phyloP scores from a whole-genome alignment of 108 stramenopile species.

The Nannochloropsis gaditana region DNA sequence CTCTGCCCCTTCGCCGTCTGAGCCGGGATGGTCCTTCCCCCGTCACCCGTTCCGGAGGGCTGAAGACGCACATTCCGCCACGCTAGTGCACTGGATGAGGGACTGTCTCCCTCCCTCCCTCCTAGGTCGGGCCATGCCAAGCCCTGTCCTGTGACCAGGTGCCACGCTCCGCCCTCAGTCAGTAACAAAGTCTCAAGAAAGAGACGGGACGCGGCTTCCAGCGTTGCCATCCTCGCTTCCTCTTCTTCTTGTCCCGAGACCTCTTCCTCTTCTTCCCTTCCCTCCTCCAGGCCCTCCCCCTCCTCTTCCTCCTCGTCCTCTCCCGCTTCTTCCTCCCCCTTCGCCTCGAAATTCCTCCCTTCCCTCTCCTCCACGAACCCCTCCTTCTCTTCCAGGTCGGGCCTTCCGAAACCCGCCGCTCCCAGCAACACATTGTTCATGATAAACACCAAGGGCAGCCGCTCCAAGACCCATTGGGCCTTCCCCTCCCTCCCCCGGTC shows the following conservation, averaged over 20 bases:
- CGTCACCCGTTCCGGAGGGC: neutral
- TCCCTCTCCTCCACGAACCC: no score
- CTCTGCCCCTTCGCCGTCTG: neutral
- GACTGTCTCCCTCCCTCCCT: neutral
- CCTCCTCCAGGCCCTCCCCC: neutral
- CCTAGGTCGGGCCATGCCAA: neutral
- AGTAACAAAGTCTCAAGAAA: neutral
- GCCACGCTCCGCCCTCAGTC: neutral
- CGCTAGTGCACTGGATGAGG: neutral
- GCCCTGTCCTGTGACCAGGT: neutral
- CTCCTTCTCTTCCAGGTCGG: no score
- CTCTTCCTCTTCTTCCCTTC: neutral
- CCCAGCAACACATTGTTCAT: neutral
- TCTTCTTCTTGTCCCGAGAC: neutral
- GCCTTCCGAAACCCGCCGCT: neutral
- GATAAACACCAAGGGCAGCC: neutral
- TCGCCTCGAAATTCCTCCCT: neutral
- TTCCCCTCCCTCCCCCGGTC: neutral
- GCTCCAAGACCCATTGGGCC: neutral
- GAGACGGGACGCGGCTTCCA: neutral
- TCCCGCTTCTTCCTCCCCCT: neutral
- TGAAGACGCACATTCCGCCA: neutral
- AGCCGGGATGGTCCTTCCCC: neutral
- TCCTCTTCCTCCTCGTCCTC: neutral
- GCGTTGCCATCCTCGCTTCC: neutral